Evolutionary conservation across 208 protist genomes (phyloP).

Genomic region (Crithidia fasciculata): DNA sequence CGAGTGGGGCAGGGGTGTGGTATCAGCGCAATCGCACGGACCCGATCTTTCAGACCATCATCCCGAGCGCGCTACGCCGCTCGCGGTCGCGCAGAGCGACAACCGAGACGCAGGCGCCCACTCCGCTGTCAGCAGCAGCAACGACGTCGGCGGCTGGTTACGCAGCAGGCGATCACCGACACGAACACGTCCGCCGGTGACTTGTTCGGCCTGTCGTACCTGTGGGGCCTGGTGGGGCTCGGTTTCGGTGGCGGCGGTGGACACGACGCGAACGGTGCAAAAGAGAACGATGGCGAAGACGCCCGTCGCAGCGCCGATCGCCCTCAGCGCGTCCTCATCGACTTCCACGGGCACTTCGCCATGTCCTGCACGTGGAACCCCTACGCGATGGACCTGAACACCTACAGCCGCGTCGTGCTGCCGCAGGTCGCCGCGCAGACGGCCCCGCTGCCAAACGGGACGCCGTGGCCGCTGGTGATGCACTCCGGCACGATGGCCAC

Average conservation of each 20-base stretch:
- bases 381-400: conserved; percentile 23
- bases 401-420: conserved; percentile 26
- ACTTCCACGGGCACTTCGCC: conserved; percentile 35
- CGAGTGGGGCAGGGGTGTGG: conserved; percentile 63
- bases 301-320: neutral
- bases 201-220: conserved; percentile 23
- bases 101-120: neutral
- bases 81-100: conserved; percentile 16
- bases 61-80: conserved; percentile 18
- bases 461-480: conserved; percentile 34
- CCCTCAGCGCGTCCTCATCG: conserved; percentile 33
- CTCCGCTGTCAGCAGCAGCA: neutral
- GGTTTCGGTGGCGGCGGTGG: conserved; percentile 9
- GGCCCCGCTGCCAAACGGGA: conserved; percentile 17
- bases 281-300: neutral
- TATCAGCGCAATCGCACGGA: conserved; percentile 55
- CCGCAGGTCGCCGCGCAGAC: conserved; percentile 26
- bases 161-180: neutral
- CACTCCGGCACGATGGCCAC: conserved; percentile 24
- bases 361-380: conserved; percentile 32
- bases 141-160: neutral
- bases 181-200: neutral
- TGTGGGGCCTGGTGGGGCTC: conserved; percentile 20
- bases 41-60: conserved; percentile 48
- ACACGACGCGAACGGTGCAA: neutral